Evolutionary conservation across 2,329 filamentous ascomycete genomes (phyloP), one percentile per base, ranked within the genome.

Genomic region (Cordyceps militaris): DNA sequence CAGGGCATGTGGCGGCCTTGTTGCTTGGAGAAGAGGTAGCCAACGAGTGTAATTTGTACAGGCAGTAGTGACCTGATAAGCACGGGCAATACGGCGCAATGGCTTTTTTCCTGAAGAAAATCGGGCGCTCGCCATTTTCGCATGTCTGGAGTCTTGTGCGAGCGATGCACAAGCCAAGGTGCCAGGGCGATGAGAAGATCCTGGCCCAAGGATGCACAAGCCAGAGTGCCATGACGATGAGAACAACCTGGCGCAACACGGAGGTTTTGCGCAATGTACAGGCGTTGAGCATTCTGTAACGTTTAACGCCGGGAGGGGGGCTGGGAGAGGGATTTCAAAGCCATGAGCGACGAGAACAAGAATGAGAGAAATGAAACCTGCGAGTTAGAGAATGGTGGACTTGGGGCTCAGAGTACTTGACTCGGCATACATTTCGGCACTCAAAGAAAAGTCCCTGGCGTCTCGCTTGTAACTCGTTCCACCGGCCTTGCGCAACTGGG

Each of bases 371-470:
- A n/a, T 42, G 43, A 55, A 55, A 55, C 42, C 4, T 11, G 38
- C 26, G 3, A 43, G 50, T 53, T 30, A 44, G 50, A 53, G 50
- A 44, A 16, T 53, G 50, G 50, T 53, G 50, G 50, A 44, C 50
- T 43, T 16, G 36, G 19, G 38, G 24, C 50, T 23, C 13, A 30
- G 38, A 13, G 40, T 53, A 53, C 50, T 13, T 53, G 38, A 8
- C 13, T 11, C 8, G 7, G 19, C 50, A 23, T 23, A 34, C 13
- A 42, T 32, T 3, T 5, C 1, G 3, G 3, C 50, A 19, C 38
- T 16, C 13, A 14, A 4, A 9, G 3, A 32, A 11, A 44, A 23
- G 50, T 53, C 38, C 30, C 50, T 24, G 11, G 1, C 13, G 38
- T 53, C 38, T 32, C 38, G 38, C 19, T 34, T 53, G 50, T 44